Percentiles rank a stretch among this genome's conserved stretches.
phyloP scores from a whole-genome alignment of 2,329 filamentous ascomycete species.

The Colletotrichum tropicicola region DNA sequence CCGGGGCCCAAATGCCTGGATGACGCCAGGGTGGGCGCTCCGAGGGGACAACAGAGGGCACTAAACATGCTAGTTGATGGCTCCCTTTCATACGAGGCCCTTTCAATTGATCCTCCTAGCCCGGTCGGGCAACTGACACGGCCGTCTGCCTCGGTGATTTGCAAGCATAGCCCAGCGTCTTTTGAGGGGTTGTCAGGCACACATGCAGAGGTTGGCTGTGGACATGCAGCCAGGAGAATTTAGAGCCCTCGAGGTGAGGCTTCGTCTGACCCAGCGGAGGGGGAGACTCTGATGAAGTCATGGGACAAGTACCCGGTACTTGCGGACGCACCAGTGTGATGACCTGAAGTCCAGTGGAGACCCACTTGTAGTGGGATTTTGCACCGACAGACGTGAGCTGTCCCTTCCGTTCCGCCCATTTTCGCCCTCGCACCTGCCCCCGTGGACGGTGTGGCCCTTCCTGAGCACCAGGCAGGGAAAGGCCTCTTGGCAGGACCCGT shows the following conservation, averaged over 20 bases:
- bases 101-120: not conserved
- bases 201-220: too few relatives aligned
- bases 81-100: not conserved
- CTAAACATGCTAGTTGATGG: not conserved
- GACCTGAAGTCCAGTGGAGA: constrained; percentile 30
- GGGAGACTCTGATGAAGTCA: constrained; percentile 18
- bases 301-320: constrained; percentile 10
- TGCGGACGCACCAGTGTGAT: not conserved
- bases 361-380: constrained; percentile 34
- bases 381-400: constrained; percentile 32
- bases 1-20: not conserved
- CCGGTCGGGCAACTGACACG: not conserved
- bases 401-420: constrained; percentile 32
- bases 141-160: not conserved
- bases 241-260: not conserved
- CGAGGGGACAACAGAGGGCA: not conserved
- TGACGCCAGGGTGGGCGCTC: not conserved
- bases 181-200: not conserved
- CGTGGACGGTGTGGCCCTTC: constrained; percentile 12
- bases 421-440: constrained; percentile 25
- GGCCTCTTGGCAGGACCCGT: constrained; percentile 17
- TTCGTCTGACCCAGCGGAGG: not conserved
- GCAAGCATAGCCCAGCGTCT: not conserved
- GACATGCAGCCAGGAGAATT: not conserved
- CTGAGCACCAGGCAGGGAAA: not conserved